Evolutionary conservation across 345 rosid species (phyloP).

Genomic region (Brassica incana): DNA sequence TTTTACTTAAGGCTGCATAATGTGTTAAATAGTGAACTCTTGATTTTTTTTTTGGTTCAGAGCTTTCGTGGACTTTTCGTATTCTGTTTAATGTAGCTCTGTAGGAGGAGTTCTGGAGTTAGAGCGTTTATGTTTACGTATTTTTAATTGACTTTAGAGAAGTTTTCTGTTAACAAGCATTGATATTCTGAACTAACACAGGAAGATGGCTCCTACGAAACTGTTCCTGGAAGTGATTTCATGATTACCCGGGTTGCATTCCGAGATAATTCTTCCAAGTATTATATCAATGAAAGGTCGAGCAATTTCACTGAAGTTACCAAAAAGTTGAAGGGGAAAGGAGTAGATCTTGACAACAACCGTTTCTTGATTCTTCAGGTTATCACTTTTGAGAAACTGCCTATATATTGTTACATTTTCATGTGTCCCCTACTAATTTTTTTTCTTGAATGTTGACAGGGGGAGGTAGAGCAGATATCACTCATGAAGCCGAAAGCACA

Average conservation of each 20-base stretch:
- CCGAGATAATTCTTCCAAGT: slow-evolving; percentile 94
- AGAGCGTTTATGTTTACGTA: neutral
- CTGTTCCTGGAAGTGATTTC: slow-evolving; percentile 89
- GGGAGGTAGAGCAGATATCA: slow-evolving; percentile 99
- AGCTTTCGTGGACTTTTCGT: neutral
- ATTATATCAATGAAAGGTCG: slow-evolving; percentile 70
- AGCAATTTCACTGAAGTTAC: slow-evolving; percentile 98
- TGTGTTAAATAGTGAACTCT: neutral
- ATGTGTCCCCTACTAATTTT: slow-evolving; percentile 1
- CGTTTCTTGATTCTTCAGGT: slow-evolving; percentile 99
- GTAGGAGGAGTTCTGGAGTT: neutral
- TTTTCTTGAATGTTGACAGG: slow-evolving; percentile 52
- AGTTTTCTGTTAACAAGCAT: slow-evolving; percentile 7
- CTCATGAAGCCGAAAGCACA: slow-evolving; percentile 98
- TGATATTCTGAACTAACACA: slow-evolving; percentile 37
- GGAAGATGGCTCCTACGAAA: slow-evolving; percentile 85
- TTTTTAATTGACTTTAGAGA: neutral
- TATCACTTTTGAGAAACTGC: neutral
- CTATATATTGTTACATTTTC: neutral
- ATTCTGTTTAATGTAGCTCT: neutral
- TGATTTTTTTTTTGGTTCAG: neutral
- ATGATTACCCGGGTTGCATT: slow-evolving; percentile 87
- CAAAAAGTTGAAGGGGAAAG: slow-evolving; percentile 83
- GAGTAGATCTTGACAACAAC: slow-evolving; percentile 95
- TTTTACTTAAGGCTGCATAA: neutral